Conservation (phyloP, 441 rosid species). For the Hypseocharis bilobata region DNA sequence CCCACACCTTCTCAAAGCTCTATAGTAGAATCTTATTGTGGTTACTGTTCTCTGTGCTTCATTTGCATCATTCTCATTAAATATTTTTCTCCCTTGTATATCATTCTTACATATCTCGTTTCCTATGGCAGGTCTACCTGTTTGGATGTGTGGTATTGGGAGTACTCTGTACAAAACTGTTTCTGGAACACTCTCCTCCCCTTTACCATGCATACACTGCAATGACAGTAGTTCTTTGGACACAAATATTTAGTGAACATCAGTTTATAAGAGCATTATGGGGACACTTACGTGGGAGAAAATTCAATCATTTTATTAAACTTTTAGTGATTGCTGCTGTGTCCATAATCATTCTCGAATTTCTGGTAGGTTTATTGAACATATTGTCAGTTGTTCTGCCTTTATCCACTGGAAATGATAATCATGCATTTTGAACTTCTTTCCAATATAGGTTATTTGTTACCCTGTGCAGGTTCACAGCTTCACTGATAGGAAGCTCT, state of each 20-base stretch:
- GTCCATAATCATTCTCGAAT: conserved; percentile 57
- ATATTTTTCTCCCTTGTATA: neutral
- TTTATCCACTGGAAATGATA: conserved; percentile 13
- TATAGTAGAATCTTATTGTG: conserved; percentile 4
- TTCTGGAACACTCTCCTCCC: conserved; percentile 73
- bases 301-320: conserved; percentile 36
- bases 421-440: conserved; percentile 16
- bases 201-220: conserved; percentile 79
- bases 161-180: conserved; percentile 37
- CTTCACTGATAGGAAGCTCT: conserved; percentile 83
- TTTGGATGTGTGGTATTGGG: conserved; percentile 60
- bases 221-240: conserved; percentile 82
- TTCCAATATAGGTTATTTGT: conserved; percentile 17
- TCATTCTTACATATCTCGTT: conserved; percentile 23
- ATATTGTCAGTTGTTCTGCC: conserved; percentile 11
- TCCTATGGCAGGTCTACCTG: conserved; percentile 45
- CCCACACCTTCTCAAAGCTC: conserved; percentile 5
- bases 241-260: conserved; percentile 56
- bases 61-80: conserved; percentile 3
- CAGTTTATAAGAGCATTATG: conserved; percentile 49
- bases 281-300: conserved; percentile 46
- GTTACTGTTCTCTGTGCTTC: neutral
- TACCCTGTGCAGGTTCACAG: conserved; percentile 66
- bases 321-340: conserved; percentile 45
- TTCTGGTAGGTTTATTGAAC: conserved; percentile 48